These are phyloP conservation scores for Prunus armeniaca DNA, from an alignment of 306 rosid genomes.

Conservation along the genomic window DNA sequence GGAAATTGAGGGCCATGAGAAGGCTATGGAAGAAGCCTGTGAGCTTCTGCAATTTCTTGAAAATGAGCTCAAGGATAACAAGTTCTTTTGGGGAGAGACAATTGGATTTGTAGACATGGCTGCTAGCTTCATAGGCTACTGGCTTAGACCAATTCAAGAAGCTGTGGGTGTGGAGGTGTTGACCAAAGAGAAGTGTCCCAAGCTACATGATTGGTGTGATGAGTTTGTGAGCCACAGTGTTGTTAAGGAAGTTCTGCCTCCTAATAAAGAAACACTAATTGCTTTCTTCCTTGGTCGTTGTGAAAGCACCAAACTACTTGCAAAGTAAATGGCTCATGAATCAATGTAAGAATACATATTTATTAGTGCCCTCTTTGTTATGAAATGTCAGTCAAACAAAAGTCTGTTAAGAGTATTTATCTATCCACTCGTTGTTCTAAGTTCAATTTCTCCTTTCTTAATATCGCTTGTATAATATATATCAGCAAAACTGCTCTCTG, in stretches of 20 bases:
- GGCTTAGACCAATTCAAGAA: slow-evolving; percentile 48
- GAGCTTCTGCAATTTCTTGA: slow-evolving; percentile 30
- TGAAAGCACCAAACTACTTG: not conserved
- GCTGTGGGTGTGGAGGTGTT: slow-evolving; percentile 29
- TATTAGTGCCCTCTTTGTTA: too few species aligned
- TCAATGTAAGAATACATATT: not conserved
- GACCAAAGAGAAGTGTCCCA: slow-evolving; percentile 39
- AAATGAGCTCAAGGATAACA: slow-evolving; percentile 44
- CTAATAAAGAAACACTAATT: slow-evolving; percentile 25
- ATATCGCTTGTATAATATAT: too few species aligned
- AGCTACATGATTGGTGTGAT: slow-evolving; percentile 37
- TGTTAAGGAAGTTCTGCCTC: slow-evolving; percentile 37
- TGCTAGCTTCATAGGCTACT: slow-evolving; percentile 32
- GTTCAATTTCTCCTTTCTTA: accelerated
- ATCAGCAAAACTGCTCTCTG: too few species aligned
- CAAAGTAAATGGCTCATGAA: not conserved
- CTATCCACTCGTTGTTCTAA: accelerated
- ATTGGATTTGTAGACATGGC: slow-evolving; percentile 49
- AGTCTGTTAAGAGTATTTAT: too few species aligned
- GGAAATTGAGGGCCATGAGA: slow-evolving; percentile 23
- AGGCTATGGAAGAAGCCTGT: slow-evolving; percentile 20
- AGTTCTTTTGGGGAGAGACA: slow-evolving; percentile 55
- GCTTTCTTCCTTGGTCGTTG: slow-evolving; percentile 17
- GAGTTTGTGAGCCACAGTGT: slow-evolving; percentile 25
- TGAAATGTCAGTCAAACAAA: too few species aligned